Evolutionary conservation across 352 stramenopile genomes (phyloP).

Genomic region (Globisporangium nagaii): DNA sequence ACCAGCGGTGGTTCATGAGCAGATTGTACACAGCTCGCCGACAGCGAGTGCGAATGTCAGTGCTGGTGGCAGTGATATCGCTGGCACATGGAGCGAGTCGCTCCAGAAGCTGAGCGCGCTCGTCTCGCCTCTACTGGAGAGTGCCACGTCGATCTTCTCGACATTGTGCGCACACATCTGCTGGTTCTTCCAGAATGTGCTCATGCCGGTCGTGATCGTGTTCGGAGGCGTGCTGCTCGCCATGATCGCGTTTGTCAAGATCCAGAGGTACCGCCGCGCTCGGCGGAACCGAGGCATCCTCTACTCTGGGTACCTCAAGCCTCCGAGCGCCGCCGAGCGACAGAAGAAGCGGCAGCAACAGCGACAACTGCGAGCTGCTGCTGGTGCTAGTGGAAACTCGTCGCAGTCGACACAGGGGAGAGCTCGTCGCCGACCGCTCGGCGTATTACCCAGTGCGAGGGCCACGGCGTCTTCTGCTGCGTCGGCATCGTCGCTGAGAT

Average conservation of each 20-base stretch:
- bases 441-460: too few species aligned
- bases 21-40: too few species aligned
- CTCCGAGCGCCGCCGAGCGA: background rate
- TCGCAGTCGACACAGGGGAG: too few species aligned
- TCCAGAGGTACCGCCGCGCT: background rate
- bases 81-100: background rate
- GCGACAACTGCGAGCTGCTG: background rate
- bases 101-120: background rate
- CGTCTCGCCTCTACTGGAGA: background rate
- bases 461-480: too few species aligned
- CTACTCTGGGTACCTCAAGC: constrained; percentile 9
- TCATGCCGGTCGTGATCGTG: constrained; percentile 5
- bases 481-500: too few species aligned
- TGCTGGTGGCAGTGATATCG: background rate
- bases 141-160: background rate
- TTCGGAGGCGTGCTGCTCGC: constrained; percentile 2
- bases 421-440: too few species aligned
- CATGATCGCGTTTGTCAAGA: constrained; percentile 1
- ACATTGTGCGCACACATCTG: background rate
- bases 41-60: background rate
- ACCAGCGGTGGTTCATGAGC: background rate
- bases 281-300: background rate
- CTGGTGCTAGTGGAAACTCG: too few species aligned
- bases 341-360: background rate
- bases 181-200: background rate